Percentiles rank a stretch among this genome's conserved stretches.
Conservation (phyloP, 2,329 filamentous ascomycete species). For the Cladophialophora chaetospira region DNA sequence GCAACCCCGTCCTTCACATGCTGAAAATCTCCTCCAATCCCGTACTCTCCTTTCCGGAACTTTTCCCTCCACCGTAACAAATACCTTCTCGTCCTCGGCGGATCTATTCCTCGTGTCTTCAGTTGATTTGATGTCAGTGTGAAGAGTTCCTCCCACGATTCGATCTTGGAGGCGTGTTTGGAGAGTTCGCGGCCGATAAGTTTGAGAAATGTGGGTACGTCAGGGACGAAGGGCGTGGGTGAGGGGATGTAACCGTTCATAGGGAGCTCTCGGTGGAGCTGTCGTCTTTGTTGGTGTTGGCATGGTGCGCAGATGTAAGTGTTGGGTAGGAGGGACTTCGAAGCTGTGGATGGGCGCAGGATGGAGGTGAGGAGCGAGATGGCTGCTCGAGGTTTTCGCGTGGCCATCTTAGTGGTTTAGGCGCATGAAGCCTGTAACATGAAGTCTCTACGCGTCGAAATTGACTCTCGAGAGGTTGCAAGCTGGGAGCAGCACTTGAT, state of each 20-base stretch:
- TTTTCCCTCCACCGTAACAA: conserved; percentile 84
- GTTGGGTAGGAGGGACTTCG: conserved; percentile 8
- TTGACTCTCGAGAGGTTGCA: not conserved
- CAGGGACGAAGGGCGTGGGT: conserved; percentile 62
- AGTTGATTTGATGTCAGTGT: conserved; percentile 75
- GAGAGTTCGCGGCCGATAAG: conserved; percentile 86
- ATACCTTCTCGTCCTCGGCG: conserved; percentile 78
- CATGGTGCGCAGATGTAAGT: conserved; percentile 31
- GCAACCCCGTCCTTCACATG: conserved; percentile 67
- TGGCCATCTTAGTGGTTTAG: conserved; percentile 18
- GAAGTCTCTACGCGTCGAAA: not conserved
- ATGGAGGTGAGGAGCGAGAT: conserved; percentile 23
- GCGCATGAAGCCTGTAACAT: not conserved
- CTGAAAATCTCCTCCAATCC: conserved; percentile 78
- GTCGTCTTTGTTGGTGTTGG: conserved; percentile 14
- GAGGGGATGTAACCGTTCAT: conserved; percentile 54
- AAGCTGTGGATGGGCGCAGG: conserved; percentile 23
- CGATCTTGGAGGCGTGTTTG: conserved; percentile 81
- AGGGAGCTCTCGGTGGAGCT: conserved; percentile 24
- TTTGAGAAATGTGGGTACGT: conserved; percentile 75
- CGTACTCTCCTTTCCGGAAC: conserved; percentile 75
- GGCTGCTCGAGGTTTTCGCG: conserved; percentile 12
- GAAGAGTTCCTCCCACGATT: conserved; percentile 89
- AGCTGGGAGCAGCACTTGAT: not conserved
- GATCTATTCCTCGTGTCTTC: conserved; percentile 81